Base-by-base conservation (phyloP, 768 basidiomycete genomes). In the Tremella fuciformis region DNA sequence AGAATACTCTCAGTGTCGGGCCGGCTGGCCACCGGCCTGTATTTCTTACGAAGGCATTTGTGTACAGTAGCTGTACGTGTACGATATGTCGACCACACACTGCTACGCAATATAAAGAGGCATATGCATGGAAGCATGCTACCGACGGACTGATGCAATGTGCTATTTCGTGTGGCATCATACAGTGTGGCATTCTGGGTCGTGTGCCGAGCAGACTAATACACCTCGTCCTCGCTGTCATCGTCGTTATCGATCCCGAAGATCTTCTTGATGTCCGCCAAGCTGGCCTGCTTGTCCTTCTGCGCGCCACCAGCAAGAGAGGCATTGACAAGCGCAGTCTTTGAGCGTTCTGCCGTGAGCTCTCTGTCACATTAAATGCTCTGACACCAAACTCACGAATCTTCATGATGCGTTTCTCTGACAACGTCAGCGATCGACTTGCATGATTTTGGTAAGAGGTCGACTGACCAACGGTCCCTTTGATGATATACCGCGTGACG, bases 401-500 rank as follows among this genome's bases (percentile, higher is more conserved):
- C 53, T 73, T 73, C 47, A 76, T 65, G 29, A 76, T 74, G 15
- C 75, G 62, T 39, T 66, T 69, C 54, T 69, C 72, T 60, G 46
- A 21, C 4, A 13, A 21, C 15, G 22, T 18, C 29, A 50, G 52
- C 50, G 13, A 15, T 19, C 11, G 16, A 16, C 46, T 6, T 46
- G 39, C n/a, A 18, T 15, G 16, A 4, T 46, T 4, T 46, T 4
- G 6, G 42, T 18, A 15, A n/a, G 3, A 7, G 29, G 29, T 2
- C 55, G 19, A 57, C 54, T 57, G 47, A 54, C 58, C 66, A 16
- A 76, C 74, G 2, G 75, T 76, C 13, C 72, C 72, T 29, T 70
- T 71, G 48, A 76, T 73, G 63, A 76, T 70, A 48, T 75, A 76
- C 13, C 75, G 59, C n/a, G 75, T 76, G 21, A 76, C 74, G 50